Evolutionary conservation across 768 basidiomycete genomes (phyloP), one percentile per base, ranked within the genome.

Genomic region (Russula sp.): DNA sequence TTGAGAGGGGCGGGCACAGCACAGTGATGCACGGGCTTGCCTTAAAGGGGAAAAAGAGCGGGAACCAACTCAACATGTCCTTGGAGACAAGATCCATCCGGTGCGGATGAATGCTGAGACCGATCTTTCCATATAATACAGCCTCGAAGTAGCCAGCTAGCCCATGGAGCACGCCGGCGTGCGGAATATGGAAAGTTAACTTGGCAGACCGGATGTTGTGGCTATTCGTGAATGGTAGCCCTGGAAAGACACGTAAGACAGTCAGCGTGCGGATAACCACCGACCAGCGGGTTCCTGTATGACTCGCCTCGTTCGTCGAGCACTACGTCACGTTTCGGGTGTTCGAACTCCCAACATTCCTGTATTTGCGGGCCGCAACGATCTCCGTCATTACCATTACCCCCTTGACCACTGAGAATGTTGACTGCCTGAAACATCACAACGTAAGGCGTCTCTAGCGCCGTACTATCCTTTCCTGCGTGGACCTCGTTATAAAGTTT

Each of bases 41-140:
- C 75, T 86, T 89, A 72, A 98, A 84, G 2, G 97, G 97, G 75
- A 99, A 96, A 76, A 93, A 97, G 20, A 98, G 75, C 0, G 97
- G 97, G 77, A 99, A 99, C 97, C 97, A 99, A 71, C 95, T 98
- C 69, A 98, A 79, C 97, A 99, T 99, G 68, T 98, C 88, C 69
- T 91, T 94, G 8, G 93, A 94, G 58, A 95, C 80, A 51, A 84
- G 79, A 32, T 92, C 88, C 71, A 89, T 92, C 53, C 87, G 84
- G 57, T 90, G 83, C 0, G 97, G 97, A 71, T 98, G 96, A 47
- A 97, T 98, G 70, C 92, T 97, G 31, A 98, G 77, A 0, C 94
- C 92, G 22, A 98, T 79, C 64, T 88, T 86, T n/a, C 83, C 85
- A 70, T 99, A 99, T 4, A 99, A 77, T 10, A 90, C 84, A 0